Evolutionary conservation across 352 stramenopile species (phyloP).

Genomic region (Globisporangium solare): DNA sequence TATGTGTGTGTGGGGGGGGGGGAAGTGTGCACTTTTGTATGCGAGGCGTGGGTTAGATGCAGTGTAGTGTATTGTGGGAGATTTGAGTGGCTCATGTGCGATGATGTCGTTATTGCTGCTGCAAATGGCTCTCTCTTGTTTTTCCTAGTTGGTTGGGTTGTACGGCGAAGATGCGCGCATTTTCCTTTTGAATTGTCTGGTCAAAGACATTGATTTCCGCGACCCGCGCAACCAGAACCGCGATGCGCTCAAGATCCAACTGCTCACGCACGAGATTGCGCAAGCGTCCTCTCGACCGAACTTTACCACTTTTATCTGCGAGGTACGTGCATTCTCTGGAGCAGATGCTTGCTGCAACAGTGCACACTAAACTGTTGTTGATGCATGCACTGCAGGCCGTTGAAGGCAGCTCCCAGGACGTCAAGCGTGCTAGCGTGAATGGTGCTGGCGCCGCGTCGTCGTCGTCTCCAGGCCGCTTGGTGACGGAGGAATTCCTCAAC

Average conservation of each 20-base stretch:
- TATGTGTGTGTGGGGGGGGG: too few relatives aligned
- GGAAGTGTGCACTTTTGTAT: neutral
- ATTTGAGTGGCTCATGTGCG: neutral
- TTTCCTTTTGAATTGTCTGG: conserved; percentile 89
- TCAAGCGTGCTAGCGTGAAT: conserved; percentile 18
- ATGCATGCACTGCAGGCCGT: conserved; percentile 36
- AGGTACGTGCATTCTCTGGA: conserved; percentile 25
- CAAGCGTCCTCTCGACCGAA: conserved; percentile 86
- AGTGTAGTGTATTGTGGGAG: too few relatives aligned
- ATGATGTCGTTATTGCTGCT: neutral
- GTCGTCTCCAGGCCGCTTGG: conserved; percentile 22
- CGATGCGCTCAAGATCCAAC: conserved; percentile 86
- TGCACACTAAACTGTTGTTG: neutral
- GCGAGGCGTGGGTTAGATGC: too few relatives aligned
- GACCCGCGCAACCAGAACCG: conserved; percentile 78
- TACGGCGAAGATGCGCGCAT: conserved; percentile 90
- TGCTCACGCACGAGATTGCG: conserved; percentile 87
- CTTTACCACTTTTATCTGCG: conserved; percentile 88
- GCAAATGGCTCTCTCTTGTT: conserved; percentile 20
- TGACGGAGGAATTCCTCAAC: conserved; percentile 77
- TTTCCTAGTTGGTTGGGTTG: conserved; percentile 76
- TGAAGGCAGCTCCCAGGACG: conserved; percentile 49
- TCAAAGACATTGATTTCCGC: conserved; percentile 89
- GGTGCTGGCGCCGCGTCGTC: conserved; percentile 2
- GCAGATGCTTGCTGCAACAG: neutral